Conservation (phyloP, 352 stramenopile genomes). For the Phytophthora fragariae region DNA sequence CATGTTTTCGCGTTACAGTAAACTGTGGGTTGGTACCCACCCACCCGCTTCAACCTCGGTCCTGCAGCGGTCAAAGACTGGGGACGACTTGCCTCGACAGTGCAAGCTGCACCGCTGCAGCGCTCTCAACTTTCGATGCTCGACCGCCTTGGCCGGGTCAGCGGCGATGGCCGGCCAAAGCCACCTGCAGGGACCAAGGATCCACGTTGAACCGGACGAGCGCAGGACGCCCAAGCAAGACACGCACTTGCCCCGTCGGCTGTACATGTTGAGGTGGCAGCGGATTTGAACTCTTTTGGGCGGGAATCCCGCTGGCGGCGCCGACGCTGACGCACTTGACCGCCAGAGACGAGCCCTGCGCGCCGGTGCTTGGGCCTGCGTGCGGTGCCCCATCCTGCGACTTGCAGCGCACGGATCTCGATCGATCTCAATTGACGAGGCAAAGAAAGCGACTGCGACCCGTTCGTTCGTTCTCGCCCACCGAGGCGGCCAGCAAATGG, state of each 20-base stretch:
- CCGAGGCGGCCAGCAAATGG: constrained; percentile 19
- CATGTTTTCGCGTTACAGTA: constrained; percentile 13
- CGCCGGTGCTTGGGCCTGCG: constrained; percentile 4
- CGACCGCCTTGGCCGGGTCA: background rate
- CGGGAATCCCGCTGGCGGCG: constrained; percentile 20
- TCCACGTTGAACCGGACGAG: constrained; percentile 14
- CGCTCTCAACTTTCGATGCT: background rate
- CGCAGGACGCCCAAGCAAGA: constrained; percentile 7
- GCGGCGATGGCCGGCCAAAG: constrained; percentile 1
- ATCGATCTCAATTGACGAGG: constrained; percentile 6
- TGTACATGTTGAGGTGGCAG: constrained; percentile 25
- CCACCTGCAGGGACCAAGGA: constrained; percentile 10
- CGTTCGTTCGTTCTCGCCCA: constrained; percentile 5
- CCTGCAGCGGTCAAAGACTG: background rate
- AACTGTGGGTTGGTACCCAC: constrained; percentile 8
- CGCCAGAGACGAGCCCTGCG: constrained; percentile 17
- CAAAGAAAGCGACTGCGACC: too few relatives aligned
- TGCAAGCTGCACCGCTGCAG: background rate
- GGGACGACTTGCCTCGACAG: background rate
- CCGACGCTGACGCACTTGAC: constrained; percentile 25
- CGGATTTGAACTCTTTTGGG: constrained; percentile 22
- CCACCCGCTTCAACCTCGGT: background rate
- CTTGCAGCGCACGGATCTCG: background rate
- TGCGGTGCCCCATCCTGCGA: background rate
- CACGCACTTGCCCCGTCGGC: constrained; percentile 17